Conservation (phyloP, 495 filamentous ascomycete species). For the Pseudomonodictys pantanalensis region DNA sequence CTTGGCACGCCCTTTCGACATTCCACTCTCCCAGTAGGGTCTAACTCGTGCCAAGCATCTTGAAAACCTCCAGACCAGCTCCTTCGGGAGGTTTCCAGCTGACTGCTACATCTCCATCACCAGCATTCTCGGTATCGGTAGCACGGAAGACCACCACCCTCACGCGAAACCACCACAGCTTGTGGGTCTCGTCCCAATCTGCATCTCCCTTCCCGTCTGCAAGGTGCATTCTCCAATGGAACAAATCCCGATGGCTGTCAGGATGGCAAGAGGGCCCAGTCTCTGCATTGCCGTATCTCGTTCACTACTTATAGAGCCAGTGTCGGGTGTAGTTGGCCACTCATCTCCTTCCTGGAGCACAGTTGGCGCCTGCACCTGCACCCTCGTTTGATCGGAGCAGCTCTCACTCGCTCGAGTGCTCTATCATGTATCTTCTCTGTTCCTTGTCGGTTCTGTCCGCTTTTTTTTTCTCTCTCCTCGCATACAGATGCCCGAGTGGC, state of each 20-base stretch:
- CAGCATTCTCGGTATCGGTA: conserved; percentile 12
- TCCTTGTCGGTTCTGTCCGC: conserved; percentile 22
- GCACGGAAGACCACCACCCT: conserved; percentile 23
- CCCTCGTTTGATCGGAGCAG: conserved; percentile 15
- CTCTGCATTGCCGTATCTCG: conserved; percentile 1
- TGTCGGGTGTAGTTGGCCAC: conserved; percentile 2
- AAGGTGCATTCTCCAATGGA: conserved; percentile 28
- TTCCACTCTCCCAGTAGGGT: conserved; percentile 3
- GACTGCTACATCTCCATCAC: not conserved
- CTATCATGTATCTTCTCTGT: conserved; percentile 28
- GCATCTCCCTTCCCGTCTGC: conserved; percentile 23
- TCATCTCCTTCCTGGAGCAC: conserved; percentile 5
- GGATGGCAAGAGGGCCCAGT: conserved; percentile 6
- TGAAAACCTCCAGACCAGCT: conserved; percentile 11
- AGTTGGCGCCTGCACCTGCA: conserved; percentile 3
- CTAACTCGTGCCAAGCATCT: conserved; percentile 9
- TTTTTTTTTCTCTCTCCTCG: conserved; percentile 15
- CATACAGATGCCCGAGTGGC: conserved; percentile 7
- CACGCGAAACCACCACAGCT: conserved; percentile 7
- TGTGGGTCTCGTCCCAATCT: conserved; percentile 9
- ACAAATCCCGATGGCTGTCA: conserved; percentile 21
- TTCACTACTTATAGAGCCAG: conserved; percentile 24
- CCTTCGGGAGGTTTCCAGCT: not conserved
- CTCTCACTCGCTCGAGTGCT: conserved; percentile 27
- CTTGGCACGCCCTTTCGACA: conserved; percentile 5